phyloP scores from a whole-genome alignment of 139 green algal species.

The Picochlorum sp. region DNA sequence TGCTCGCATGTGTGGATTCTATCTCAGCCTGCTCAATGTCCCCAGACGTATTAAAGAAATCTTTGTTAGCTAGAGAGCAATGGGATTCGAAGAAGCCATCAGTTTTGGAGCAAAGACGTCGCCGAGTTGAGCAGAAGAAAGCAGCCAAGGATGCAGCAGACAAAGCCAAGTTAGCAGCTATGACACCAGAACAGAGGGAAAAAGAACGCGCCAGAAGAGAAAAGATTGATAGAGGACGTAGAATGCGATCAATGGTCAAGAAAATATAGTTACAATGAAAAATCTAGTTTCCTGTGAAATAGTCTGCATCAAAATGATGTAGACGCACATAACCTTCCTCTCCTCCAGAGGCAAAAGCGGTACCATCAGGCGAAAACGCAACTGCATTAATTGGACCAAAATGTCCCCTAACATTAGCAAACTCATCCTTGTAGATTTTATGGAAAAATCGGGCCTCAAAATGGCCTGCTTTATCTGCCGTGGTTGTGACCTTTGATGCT shows the following conservation, averaged over 20 bases:
- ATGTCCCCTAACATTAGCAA: slow-evolving; percentile 91
- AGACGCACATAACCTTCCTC: slow-evolving; percentile 97
- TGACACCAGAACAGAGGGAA: slow-evolving; percentile 4
- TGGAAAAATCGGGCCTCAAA: slow-evolving; percentile 97
- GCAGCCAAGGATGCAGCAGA: slow-evolving; percentile 1
- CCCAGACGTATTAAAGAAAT: slow-evolving; percentile 13
- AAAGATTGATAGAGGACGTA: not conserved
- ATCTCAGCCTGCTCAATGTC: slow-evolving; percentile 8
- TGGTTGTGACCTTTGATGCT: slow-evolving; percentile 76
- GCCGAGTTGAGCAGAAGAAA: not conserved
- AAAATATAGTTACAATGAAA: not conserved
- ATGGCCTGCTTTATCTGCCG: slow-evolving; percentile 67
- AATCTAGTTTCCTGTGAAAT: slow-evolving; percentile 1
- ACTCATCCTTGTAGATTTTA: slow-evolving; percentile 95
- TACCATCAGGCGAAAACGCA: slow-evolving; percentile 82
- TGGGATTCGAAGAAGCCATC: not conserved
- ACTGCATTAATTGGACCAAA: slow-evolving; percentile 97
- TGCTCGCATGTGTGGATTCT: slow-evolving; percentile 5
- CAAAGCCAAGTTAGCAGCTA: not conserved
- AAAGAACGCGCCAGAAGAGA: not conserved
- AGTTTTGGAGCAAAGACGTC: not conserved
- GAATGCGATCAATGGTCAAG: not conserved
- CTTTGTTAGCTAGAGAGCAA: not conserved
- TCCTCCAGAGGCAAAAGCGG: slow-evolving; percentile 50
- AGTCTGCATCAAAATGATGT: slow-evolving; percentile 85